Evolutionary conservation across 139 green algal genomes (phyloP).

Genomic region (Chlorella ohadii): DNA sequence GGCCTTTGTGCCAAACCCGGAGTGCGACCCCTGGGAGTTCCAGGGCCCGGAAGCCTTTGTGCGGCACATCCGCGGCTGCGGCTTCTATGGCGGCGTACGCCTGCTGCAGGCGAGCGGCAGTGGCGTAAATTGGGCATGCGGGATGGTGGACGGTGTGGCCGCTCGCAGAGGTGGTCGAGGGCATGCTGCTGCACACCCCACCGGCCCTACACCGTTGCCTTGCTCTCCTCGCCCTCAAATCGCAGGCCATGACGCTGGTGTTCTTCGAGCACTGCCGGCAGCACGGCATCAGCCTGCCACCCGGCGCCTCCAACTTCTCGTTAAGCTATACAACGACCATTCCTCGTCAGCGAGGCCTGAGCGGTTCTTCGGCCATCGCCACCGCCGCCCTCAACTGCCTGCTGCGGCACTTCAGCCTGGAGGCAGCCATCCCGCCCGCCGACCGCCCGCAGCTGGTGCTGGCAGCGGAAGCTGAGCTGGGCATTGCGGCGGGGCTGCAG

Average conservation of each 20-base stretch:
- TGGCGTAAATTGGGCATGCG: too few relatives aligned
- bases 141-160: too few relatives aligned
- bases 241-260: slow-evolving; percentile 70
- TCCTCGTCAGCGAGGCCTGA: slow-evolving; percentile 84
- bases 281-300: slow-evolving; percentile 52
- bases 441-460: slow-evolving; percentile 78
- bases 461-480: slow-evolving; percentile 80
- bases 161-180: too few relatives aligned
- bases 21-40: slow-evolving; percentile 69
- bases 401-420: slow-evolving; percentile 73
- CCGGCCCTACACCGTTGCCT: not conserved
- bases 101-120: slow-evolving; percentile 61
- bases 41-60: slow-evolving; percentile 53
- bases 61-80: slow-evolving; percentile 42
- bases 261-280: slow-evolving; percentile 74
- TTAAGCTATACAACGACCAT: slow-evolving; percentile 90
- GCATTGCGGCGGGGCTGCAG: slow-evolving; percentile 90
- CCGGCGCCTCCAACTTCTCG: slow-evolving; percentile 55
- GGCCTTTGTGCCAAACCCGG: slow-evolving; percentile 68
- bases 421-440: slow-evolving; percentile 53
- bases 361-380: slow-evolving; percentile 90
- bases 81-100: slow-evolving; percentile 86
- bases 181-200: too few relatives aligned
- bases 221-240: too few relatives aligned
- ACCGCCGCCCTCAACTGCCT: slow-evolving; percentile 86